Conservation (phyloP, 768 basidiomycete species). For the Suillus sp. region DNA sequence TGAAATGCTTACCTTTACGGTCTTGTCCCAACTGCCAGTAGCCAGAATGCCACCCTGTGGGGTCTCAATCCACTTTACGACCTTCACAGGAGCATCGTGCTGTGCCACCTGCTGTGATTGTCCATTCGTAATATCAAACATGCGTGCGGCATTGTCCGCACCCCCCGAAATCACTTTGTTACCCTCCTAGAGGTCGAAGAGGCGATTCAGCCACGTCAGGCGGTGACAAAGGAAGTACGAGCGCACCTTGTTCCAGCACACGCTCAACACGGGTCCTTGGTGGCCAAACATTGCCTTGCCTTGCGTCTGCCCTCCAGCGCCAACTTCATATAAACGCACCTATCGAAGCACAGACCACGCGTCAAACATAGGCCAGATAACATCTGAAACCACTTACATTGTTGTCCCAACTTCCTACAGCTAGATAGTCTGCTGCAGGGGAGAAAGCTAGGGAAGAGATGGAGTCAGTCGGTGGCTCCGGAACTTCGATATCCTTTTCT, state of each 20-base stretch:
- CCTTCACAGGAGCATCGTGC: conserved; percentile 88
- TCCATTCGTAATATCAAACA: conserved; percentile 88
- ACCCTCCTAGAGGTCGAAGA: conserved; percentile 63
- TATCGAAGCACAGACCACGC: conserved; percentile 34
- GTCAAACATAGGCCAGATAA: conserved; percentile 12
- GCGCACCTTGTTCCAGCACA: conserved; percentile 90
- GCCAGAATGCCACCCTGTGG: conserved; percentile 76
- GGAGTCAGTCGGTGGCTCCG: conserved; percentile 82
- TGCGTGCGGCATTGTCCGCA: conserved; percentile 92
- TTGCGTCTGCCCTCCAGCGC: conserved; percentile 74
- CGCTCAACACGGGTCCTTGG: conserved; percentile 84
- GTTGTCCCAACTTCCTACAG: conserved; percentile 94
- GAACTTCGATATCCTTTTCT: conserved; percentile 81
- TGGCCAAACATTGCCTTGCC: conserved; percentile 91
- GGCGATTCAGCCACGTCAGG: background rate
- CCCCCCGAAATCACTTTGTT: conserved; percentile 91
- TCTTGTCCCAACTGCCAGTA: conserved; percentile 98
- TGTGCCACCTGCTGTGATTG: conserved; percentile 82
- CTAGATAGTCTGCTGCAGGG: conserved; percentile 82
- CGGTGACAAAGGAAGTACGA: background rate
- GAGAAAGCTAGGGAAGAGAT: conserved; percentile 87
- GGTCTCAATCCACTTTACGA: conserved; percentile 79
- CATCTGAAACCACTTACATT: conserved; percentile 53
- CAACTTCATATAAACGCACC: conserved; percentile 94
- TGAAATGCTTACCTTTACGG: conserved; percentile 67